Conservation (phyloP, 192 early-diverging fungal species). For the Kickxella alabastrina region DNA sequence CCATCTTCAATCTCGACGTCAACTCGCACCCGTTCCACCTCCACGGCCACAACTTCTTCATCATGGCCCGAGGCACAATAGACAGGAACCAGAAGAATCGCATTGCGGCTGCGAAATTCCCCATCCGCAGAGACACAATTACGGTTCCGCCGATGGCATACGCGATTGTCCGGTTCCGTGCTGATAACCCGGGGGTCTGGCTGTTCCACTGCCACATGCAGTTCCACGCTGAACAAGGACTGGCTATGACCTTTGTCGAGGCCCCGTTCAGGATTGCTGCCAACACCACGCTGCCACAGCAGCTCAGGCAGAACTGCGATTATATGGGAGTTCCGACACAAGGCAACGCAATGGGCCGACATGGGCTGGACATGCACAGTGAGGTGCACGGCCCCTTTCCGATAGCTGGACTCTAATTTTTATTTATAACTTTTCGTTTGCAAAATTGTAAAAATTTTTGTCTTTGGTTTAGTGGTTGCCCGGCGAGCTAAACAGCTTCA, state of each 20-base stretch:
- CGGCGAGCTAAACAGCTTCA: conserved; percentile 35
- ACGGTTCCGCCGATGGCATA: conserved; percentile 59
- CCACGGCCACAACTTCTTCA: conserved; percentile 82
- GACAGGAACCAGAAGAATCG: conserved; percentile 33
- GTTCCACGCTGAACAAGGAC: conserved; percentile 63
- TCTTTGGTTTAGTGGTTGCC: background rate
- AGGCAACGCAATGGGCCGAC: conserved; percentile 76
- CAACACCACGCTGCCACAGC: conserved; percentile 46
- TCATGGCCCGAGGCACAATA: conserved; percentile 56
- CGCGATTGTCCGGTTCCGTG: conserved; percentile 66
- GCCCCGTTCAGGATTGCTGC: conserved; percentile 58
- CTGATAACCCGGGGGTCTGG: conserved; percentile 86
- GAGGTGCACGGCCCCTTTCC: conserved; percentile 52
- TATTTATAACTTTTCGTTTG: background rate
- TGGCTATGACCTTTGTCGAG: conserved; percentile 66
- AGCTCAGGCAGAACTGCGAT: conserved; percentile 59
- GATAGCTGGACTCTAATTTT: conserved; percentile 19
- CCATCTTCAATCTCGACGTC: conserved; percentile 73
- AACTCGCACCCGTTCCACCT: conserved; percentile 80
- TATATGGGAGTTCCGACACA: conserved; percentile 54
- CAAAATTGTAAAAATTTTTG: background rate
- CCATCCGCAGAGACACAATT: conserved; percentile 70
- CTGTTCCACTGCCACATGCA: conserved; percentile 79
- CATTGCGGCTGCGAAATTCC: conserved; percentile 2
- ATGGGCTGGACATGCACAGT: conserved; percentile 61